phyloP scores from a whole-genome alignment of 2,329 filamentous ascomycete species.

The Microsporum audouinii region DNA sequence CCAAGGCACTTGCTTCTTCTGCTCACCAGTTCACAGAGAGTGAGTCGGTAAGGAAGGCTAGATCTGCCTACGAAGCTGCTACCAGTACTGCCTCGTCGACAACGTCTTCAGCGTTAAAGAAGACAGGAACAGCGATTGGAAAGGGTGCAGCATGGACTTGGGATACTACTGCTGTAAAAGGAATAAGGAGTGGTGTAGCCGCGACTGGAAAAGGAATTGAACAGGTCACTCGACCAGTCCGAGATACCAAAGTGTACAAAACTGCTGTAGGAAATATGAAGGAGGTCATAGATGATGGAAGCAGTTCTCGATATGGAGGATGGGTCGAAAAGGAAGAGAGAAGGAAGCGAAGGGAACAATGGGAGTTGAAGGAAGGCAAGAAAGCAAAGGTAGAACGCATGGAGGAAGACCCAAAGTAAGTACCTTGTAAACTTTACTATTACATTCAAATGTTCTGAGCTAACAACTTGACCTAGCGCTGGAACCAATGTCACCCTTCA shows the following conservation, averaged over 20 bases:
- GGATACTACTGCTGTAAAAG: conserved; percentile 90
- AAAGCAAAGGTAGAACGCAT: conserved; percentile 45
- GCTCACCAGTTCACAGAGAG: conserved; percentile 89
- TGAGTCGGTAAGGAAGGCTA: conserved; percentile 74
- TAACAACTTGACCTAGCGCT: conserved; percentile 48
- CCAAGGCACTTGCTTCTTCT: conserved; percentile 80
- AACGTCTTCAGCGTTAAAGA: conserved; percentile 69
- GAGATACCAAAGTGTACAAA: conserved; percentile 90
- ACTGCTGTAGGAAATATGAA: conserved; percentile 57
- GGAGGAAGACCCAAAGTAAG: conserved; percentile 81
- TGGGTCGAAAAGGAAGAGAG: conserved; percentile 97
- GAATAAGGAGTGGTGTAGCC: conserved; percentile 72
- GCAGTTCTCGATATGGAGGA: conserved; percentile 87
- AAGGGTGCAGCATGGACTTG: conserved; percentile 93
- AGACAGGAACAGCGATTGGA: conserved; percentile 74
- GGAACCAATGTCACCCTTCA: conserved; percentile 90
- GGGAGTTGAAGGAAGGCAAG: conserved; percentile 45
- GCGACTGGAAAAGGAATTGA: conserved; percentile 79
- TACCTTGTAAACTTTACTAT: conserved; percentile 14
- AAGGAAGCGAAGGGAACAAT: conserved; percentile 60
- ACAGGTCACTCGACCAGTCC: conserved; percentile 86
- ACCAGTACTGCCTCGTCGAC: conserved; percentile 71
- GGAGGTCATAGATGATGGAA: conserved; percentile 92
- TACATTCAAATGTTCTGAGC: conserved; percentile 14
- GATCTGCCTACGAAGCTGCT: conserved; percentile 75